Conservation (phyloP, 1,284 basidiomycete species). For the Apiotrichum veenhuisii region DNA sequence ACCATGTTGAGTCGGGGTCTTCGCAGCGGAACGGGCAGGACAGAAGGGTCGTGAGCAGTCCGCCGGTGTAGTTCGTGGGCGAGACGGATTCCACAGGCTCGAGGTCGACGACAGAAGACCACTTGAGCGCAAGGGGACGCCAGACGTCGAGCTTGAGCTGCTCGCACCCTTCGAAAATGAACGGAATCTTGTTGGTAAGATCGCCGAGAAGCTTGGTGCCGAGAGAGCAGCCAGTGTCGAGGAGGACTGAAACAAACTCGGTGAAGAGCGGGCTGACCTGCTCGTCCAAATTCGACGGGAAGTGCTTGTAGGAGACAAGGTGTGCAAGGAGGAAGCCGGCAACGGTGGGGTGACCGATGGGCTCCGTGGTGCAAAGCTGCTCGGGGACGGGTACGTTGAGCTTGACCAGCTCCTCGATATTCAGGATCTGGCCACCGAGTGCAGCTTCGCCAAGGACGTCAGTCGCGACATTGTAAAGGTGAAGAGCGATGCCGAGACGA, state of each 20-base stretch:
- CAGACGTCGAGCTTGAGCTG: slow-evolving; percentile 37
- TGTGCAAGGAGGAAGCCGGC: slow-evolving; percentile 30
- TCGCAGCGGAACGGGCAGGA: slow-evolving; percentile 37
- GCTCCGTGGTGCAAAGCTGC: slow-evolving; percentile 21
- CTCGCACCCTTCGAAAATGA: slow-evolving; percentile 34
- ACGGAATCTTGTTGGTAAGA: slow-evolving; percentile 39
- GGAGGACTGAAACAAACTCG: slow-evolving; percentile 17
- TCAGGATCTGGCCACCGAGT: slow-evolving; percentile 17
- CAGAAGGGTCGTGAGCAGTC: slow-evolving; percentile 38
- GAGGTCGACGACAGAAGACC: slow-evolving; percentile 30
- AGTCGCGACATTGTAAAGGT: slow-evolving; percentile 23
- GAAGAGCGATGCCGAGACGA: slow-evolving; percentile 24
- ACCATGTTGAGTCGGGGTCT: slow-evolving; percentile 34
- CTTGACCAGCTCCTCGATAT: slow-evolving; percentile 6
- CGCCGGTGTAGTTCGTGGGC: slow-evolving; percentile 40
- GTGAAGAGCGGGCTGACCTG: slow-evolving; percentile 15
- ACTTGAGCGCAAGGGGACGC: slow-evolving; percentile 35
- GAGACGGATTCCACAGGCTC: slow-evolving; percentile 22
- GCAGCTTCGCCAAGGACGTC: slow-evolving; percentile 24
- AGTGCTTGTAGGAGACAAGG: slow-evolving; percentile 24
- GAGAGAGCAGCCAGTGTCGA: slow-evolving; percentile 24
- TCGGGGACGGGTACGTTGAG: neutral
- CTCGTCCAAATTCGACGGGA: slow-evolving; percentile 15
- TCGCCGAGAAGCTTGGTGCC: slow-evolving; percentile 37
- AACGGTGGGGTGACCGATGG: slow-evolving; percentile 18